Evolutionary conservation across 805 yeast species (phyloP).

Genomic region (Myxozyma neotropica): DNA sequence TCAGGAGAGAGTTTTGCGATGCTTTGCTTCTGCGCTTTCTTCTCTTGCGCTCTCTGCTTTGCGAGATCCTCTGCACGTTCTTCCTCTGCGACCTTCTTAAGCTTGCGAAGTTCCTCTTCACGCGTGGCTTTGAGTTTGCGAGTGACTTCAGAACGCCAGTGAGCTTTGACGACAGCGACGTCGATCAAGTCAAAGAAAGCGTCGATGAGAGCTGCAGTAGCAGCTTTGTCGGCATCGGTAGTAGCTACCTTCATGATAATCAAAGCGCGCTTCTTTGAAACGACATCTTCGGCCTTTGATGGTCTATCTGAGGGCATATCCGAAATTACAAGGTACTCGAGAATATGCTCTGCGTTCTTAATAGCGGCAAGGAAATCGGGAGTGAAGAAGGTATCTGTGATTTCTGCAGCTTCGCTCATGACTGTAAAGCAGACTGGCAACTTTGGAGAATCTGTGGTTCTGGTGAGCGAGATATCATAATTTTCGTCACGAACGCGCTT

Average conservation of each 20-base stretch:
- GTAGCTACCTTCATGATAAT: slow-evolving; percentile 59
- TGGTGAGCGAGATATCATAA: slow-evolving; percentile 83
- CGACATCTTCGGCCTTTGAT: slow-evolving; percentile 48
- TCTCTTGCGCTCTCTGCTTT: slow-evolving; percentile 66
- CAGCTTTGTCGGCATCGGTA: slow-evolving; percentile 52
- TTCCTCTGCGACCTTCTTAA: slow-evolving; percentile 68
- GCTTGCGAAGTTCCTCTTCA: slow-evolving; percentile 68
- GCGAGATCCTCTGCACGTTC: slow-evolving; percentile 62
- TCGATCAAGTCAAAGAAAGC: slow-evolving; percentile 65
- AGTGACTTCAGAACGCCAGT: slow-evolving; percentile 72
- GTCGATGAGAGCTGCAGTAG: slow-evolving; percentile 53
- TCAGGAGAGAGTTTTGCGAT: slow-evolving; percentile 64
- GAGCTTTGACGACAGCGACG: slow-evolving; percentile 53
- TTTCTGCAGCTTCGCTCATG: slow-evolving; percentile 87
- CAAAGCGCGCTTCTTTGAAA: slow-evolving; percentile 53
- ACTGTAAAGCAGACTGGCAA: slow-evolving; percentile 77
- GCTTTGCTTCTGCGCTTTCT: slow-evolving; percentile 47
- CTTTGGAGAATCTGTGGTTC: slow-evolving; percentile 68
- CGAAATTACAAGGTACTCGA: slow-evolving; percentile 75
- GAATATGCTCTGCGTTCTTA: slow-evolving; percentile 48
- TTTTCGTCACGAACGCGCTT: slow-evolving; percentile 69
- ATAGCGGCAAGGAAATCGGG: slow-evolving; percentile 51
- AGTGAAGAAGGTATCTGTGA: slow-evolving; percentile 63
- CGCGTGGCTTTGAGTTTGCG: slow-evolving; percentile 79
- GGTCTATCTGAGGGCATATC: slow-evolving; percentile 84